Evolutionary conservation across 805 yeast species (phyloP), one percentile per base, ranked within the genome.

Genomic region (Wickerhamomyces tratensis): DNA sequence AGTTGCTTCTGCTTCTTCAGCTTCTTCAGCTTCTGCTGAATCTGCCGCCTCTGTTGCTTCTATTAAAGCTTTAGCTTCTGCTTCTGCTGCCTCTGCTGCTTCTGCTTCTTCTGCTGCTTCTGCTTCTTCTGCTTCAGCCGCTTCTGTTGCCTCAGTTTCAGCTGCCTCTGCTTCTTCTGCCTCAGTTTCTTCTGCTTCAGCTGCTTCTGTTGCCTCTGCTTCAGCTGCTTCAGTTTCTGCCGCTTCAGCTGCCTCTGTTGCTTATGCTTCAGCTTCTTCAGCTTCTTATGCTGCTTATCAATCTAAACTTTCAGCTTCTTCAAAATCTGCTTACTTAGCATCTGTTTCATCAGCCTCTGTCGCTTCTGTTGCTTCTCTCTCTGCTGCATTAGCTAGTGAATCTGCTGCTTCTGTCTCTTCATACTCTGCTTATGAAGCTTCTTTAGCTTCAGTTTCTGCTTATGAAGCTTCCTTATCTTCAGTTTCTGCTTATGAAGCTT

Each of bases 1-100:
- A 29, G 46, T 40, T 7, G 44, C 61, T 26, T 49, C 54, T 14
- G 55, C 42, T 25, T 41, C 56, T 35, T 49, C 55, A 35, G 49
- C 48, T 12, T 42, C 51, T 8, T 51, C 50, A 26, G 54, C 61
- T 11, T 54, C 63, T 30, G 56, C 50, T 34, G 51, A 48, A n/a
- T 45, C 52, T 12, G 45, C 41, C 31, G 45, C 46, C 20, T 47
- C 54, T 13, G 49, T 38, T 35, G 49, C 50, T 12, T 51, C 57
- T 25, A 49, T 42, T 25, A 49, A 50, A 14, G 52, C 59, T 12
- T 43, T 33, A 3, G 14, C 40, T 35, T 38, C 59, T 35, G 54
- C 56, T 29, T 49, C 49, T 12, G 51, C 52, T 15, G 52, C 60
- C 12, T 45, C 46, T 26, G 46, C 40, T 7, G 44, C 60, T 26